Base-by-base conservation (phyloP, 1,284 basidiomycete species). In the Moesziomyces sp. region DNA sequence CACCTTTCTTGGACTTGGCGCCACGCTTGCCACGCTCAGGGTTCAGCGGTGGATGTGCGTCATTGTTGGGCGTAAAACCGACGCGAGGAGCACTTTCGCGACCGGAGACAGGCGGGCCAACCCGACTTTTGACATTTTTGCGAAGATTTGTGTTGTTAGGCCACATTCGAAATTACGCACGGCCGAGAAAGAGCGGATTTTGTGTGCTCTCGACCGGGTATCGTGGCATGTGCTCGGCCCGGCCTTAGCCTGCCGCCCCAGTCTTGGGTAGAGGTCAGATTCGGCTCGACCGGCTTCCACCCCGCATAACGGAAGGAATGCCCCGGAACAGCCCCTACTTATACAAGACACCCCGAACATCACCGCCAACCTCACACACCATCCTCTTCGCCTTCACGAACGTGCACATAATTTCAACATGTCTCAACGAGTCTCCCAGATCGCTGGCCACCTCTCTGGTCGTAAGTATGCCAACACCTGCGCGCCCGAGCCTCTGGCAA, bases 371-470 rank as follows among this genome's bases (percentile, higher is more conserved):
- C 13, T 11, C 30, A 13, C 30, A 11, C 11, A 33, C 30, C 30
- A 13, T 33, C 30, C 13, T 33, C 30, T 33, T 13, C 11, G 30
- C 30, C 30, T 33, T 13, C 11, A 33, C 33, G 13, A 16, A 30
- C 3, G n/a, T 16, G 2, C 18, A 11, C 38, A 40, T 21, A 13
- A 26, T 5, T 14, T 19, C 33, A 68, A 24, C 44, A 74, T 74
- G 72, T 73, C 74, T 46, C 60, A 67, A 51, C 64, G 74, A 58
- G 66, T 70, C 19, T 48, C 56, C 48, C 74, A 76, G 52, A 66
- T 76, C 28, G 74, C 70, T 38, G 58, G 70, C 40, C 74, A 76
- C 60, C 66, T 76, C 43, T 50, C 66, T 19, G 66, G 66, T 58
- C 70, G 74, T 76, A 64, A 63, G 74, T 76, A 26, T 38, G 19